Evolutionary conservation across 257 asterid genomes (phyloP).

Genomic region (Mitragyna speciosa): DNA sequence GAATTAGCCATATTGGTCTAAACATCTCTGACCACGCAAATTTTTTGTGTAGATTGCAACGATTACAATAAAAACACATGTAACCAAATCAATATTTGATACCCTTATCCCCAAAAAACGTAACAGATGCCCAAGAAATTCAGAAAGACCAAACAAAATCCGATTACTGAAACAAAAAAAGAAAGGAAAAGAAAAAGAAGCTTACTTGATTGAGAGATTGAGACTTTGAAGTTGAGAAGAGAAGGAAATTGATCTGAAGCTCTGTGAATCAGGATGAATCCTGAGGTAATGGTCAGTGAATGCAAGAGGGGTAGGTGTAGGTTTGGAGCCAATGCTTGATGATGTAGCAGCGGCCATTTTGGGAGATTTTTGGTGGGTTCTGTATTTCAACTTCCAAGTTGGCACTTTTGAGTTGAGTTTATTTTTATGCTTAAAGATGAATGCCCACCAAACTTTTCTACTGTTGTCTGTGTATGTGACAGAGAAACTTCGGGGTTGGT

Average conservation of each 20-base stretch:
- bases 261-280: slow-evolving; percentile 22
- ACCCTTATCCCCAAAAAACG: background rate
- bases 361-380: slow-evolving; percentile 7
- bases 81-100: background rate
- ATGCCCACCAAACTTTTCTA: background rate
- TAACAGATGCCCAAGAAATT: background rate
- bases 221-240: slow-evolving; percentile 45
- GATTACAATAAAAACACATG: background rate
- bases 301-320: slow-evolving; percentile 5
- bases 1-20: background rate
- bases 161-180: background rate
- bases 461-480: background rate
- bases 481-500: slow-evolving; percentile 4
- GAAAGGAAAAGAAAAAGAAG: background rate
- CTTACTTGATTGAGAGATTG: slow-evolving; percentile 44
- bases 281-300: slow-evolving; percentile 15
- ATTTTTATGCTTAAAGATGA: background rate
- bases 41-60: background rate
- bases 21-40: background rate
- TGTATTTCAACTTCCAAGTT: background rate
- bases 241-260: slow-evolving; percentile 41
- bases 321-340: slow-evolving; percentile 24
- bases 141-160: background rate
- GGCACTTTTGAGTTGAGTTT: background rate
- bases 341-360: slow-evolving; percentile 48